These are phyloP conservation scores for Penicillium occitanis DNA, from an alignment of 2,329 filamentous ascomycete genomes.

Conservation along the genomic window DNA sequence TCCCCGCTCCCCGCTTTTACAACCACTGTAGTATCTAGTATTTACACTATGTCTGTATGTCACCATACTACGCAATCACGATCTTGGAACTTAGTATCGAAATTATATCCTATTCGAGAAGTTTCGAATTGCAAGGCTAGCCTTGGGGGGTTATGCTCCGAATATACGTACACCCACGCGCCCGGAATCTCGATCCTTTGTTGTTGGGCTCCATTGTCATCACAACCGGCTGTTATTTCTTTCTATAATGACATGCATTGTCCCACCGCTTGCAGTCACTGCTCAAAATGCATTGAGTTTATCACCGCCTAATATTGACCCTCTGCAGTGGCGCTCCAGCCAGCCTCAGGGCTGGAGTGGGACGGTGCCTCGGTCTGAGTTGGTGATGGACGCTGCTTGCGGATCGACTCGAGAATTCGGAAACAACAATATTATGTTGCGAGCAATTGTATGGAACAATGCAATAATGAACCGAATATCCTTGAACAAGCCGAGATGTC, in stretches of 20 bases:
- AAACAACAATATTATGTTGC: no score
- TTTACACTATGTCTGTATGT: not conserved
- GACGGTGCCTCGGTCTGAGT: not conserved
- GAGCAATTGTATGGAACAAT: not conserved
- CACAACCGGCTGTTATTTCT: not conserved
- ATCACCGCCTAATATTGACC: not conserved
- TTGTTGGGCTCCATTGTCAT: not conserved
- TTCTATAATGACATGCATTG: not conserved
- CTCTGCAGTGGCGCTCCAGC: not conserved
- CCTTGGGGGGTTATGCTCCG: not conserved
- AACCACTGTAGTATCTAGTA: not conserved
- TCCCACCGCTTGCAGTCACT: not conserved
- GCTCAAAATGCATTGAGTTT: not conserved
- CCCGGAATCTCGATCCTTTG: not conserved
- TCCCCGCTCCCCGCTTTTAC: slow-evolving; percentile 4
- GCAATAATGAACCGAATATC: not conserved
- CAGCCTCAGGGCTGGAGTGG: not conserved
- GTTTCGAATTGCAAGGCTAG: not conserved
- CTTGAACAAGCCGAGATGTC: not conserved
- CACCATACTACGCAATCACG: not conserved
- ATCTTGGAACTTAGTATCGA: not conserved
- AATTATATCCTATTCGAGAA: not conserved
- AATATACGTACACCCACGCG: not conserved
- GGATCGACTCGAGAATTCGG: not conserved
- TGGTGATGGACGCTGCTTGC: not conserved